A percentile compares a stretch with the other conserved stretches of the same genome.
Conservation (phyloP, 305 asterid genomes). For the Fraxinus velutina region DNA sequence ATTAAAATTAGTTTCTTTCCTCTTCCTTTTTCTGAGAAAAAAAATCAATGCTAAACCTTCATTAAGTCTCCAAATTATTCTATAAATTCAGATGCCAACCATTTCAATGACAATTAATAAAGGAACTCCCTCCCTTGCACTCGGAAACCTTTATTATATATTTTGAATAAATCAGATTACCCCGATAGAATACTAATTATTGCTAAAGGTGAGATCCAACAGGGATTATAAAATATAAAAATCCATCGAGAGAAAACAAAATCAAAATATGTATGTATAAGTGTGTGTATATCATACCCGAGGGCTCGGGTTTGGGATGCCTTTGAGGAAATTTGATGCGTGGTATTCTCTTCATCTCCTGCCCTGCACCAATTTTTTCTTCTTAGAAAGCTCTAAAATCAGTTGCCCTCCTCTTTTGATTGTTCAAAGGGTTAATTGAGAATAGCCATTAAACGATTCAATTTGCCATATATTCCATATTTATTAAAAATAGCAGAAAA, state of each 20-base stretch:
- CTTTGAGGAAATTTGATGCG: slow-evolving; percentile 5
- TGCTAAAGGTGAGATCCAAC: background rate
- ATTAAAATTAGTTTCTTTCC: background rate
- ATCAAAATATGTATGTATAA: background rate
- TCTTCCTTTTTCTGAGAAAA: background rate
- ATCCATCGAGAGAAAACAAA: background rate
- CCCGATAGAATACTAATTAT: background rate
- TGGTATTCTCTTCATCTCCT: slow-evolving; percentile 11
- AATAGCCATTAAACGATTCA: no score
- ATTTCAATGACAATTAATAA: background rate
- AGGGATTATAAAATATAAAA: background rate
- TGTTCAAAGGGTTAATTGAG: background rate
- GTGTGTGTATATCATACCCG: background rate
- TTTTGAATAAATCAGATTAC: background rate
- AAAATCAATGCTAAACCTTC: background rate
- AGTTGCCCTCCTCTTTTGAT: background rate
- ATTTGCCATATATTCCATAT: no score
- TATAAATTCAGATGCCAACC: background rate
- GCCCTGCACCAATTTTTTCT: slow-evolving; percentile 1
- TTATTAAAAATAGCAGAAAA: no score
- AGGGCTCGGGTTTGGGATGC: background rate
- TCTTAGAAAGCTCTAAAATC: background rate
- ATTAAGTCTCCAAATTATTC: background rate
- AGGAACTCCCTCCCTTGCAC: background rate
- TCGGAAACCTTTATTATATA: background rate